Conservation (phyloP, 2,329 filamentous ascomycete genomes). For the Corynespora cassiicola region DNA sequence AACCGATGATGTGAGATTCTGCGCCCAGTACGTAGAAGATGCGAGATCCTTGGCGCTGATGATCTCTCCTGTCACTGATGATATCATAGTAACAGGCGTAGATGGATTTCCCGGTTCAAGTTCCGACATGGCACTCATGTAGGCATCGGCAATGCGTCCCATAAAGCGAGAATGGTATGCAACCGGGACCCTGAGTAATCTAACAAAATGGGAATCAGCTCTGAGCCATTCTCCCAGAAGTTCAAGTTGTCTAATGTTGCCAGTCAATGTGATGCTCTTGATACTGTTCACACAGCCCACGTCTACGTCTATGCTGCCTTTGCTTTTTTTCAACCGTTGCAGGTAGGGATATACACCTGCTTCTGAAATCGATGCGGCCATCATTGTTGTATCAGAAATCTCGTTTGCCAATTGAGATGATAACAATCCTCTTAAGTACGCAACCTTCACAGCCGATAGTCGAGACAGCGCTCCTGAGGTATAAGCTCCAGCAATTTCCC, state of each 20-base stretch:
- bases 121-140: conserved; percentile 13
- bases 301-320: no score
- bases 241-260: conserved; percentile 44
- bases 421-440: conserved; percentile 1
- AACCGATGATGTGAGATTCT: conserved; percentile 19
- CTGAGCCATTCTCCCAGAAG: conserved; percentile 35
- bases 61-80: conserved; percentile 5
- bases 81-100: not conserved
- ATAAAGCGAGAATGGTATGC: conserved; percentile 55
- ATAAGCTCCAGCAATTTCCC: conserved; percentile 32
- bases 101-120: not conserved
- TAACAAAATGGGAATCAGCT: conserved; percentile 42
- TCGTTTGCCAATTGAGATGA: conserved; percentile 21
- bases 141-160: conserved; percentile 33
- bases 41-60: no score
- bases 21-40: conserved; percentile 20
- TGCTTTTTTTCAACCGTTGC: no score
- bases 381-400: conserved; percentile 3
- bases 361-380: no score
- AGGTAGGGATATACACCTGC: no score
- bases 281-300: no score
- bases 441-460: conserved; percentile 1
- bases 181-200: conserved; percentile 45
- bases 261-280: conserved; percentile 51
- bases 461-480: not conserved